Evolutionary conservation across 306 rosid species (phyloP).

Genomic region (Carpinus viminea): DNA sequence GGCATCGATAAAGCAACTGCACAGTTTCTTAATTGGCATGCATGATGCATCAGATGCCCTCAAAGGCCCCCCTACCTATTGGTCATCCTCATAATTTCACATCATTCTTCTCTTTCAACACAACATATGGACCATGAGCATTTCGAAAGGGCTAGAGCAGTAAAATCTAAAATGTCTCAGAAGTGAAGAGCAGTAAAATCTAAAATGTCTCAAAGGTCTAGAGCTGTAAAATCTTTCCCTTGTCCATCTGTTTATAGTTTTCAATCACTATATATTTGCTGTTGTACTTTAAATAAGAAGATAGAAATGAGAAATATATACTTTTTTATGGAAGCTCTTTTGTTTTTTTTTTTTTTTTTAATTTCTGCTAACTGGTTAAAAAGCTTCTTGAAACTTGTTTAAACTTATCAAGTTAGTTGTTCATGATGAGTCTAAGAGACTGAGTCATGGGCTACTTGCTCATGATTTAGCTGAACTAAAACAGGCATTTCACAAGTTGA

Average conservation of each 20-base stretch:
- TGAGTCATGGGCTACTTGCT: constrained; percentile 16
- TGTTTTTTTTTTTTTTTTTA: no score
- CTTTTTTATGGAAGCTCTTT: no score
- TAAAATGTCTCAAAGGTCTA: background rate
- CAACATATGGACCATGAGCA: background rate
- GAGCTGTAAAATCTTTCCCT: background rate
- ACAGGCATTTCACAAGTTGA: constrained; percentile 9
- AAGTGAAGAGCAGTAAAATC: background rate
- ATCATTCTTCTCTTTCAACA: no score
- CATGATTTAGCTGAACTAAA: constrained; percentile 14
- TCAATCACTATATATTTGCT: background rate
- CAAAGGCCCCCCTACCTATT: no score
- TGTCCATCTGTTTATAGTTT: background rate
- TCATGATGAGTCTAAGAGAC: constrained; percentile 11
- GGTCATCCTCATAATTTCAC: background rate
- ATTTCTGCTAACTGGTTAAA: no score
- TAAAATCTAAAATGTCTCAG: background rate
- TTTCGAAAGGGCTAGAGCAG: background rate
- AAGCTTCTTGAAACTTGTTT: no score
- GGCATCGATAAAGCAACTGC: background rate
- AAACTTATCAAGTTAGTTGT: background rate
- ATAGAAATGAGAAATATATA: no score
- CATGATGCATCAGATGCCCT: background rate
- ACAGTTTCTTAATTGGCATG: background rate
- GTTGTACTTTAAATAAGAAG: no score